A percentile compares a stretch with the other conserved stretches of the same genome.
phyloP scores from a whole-genome alignment of 2,329 filamentous ascomycete genomes.

The Corinectria fuckeliana region DNA sequence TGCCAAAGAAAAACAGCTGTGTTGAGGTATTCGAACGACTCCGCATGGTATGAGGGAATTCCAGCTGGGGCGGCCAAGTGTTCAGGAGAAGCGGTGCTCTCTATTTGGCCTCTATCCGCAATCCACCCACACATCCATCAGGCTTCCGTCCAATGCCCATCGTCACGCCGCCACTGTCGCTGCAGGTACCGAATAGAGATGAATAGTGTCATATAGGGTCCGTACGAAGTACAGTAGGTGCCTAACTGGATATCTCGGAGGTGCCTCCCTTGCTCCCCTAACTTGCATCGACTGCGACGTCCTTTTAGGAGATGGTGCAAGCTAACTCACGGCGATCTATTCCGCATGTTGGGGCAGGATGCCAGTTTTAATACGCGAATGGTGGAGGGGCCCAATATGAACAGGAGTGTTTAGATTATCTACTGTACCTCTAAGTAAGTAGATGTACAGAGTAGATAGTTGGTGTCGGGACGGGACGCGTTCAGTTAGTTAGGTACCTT shows the following conservation, averaged over 20 bases:
- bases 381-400: neutral
- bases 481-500: no score
- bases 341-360: neutral
- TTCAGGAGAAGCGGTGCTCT: constrained; percentile 1
- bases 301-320: neutral
- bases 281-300: neutral
- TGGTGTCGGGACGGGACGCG: constrained; percentile 15
- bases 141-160: neutral
- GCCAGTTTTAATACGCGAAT: neutral
- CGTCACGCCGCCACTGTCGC: constrained; percentile 2
- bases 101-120: neutral
- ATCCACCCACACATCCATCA: neutral
- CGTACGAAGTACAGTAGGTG: neutral
- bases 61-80: neutral
- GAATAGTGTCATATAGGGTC: no score
- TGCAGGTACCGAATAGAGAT: constrained; percentile 16
- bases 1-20: neutral
- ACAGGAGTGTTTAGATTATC: no score
- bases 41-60: constrained; percentile 16
- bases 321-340: neutral
- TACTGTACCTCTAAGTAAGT: no score
- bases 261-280: neutral
- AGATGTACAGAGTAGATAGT: neutral
- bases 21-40: neutral
- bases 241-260: neutral